Conservation (phyloP, 495 filamentous ascomycete species). For the Platismatia glauca region DNA sequence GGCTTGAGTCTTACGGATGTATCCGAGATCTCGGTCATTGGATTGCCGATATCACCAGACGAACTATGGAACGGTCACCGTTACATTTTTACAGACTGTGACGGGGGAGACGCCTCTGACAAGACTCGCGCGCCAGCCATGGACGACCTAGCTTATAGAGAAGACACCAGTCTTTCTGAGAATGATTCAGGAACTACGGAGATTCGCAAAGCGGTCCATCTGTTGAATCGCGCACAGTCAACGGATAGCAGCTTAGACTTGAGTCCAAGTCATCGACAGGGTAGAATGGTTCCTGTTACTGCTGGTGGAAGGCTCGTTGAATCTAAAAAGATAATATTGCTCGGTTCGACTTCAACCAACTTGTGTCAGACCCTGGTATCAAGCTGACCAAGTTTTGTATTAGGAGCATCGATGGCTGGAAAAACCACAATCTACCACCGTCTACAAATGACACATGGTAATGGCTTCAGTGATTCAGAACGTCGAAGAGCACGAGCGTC, state of each 20-base stretch:
- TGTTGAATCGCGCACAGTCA: neutral
- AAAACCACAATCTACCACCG: slow-evolving; percentile 15
- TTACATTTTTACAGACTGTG: neutral
- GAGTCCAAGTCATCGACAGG: neutral
- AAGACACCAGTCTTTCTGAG: neutral
- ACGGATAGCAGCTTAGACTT: neutral
- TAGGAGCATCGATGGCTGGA: slow-evolving; percentile 14
- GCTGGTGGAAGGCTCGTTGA: neutral
- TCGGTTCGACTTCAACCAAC: neutral
- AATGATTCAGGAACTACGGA: neutral
- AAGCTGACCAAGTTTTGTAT: neutral
- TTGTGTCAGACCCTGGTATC: neutral
- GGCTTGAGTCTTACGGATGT: slow-evolving; percentile 8
- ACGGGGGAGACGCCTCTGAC: neutral
- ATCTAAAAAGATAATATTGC: neutral
- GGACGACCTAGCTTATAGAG: neutral
- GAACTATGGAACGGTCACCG: slow-evolving; percentile 11
- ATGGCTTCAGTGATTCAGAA: neutral
- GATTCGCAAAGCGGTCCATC: neutral
- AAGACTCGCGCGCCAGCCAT: neutral
- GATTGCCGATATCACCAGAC: neutral
- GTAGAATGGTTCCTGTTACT: neutral
- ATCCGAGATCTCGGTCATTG: slow-evolving; percentile 5
- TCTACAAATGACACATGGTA: slow-evolving; percentile 10
- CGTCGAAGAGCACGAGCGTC: neutral